Evolutionary conservation across 768 basidiomycete genomes (phyloP), one percentile per base, ranked within the genome.

Genomic region (Agrocybe chaxingu): DNA sequence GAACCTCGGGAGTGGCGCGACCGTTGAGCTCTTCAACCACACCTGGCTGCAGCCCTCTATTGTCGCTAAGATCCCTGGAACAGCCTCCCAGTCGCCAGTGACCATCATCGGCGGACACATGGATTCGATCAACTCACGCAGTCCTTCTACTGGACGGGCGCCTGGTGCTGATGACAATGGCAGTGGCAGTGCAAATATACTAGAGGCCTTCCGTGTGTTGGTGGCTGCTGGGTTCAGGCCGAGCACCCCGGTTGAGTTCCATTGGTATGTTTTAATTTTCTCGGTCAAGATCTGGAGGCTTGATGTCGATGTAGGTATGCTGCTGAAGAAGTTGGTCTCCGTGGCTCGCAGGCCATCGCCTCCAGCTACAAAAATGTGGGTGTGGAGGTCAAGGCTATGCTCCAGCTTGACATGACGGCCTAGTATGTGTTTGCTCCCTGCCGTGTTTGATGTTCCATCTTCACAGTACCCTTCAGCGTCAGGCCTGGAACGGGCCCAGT

Each of bases 321-420:
- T 42, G 74, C 64, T 45, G 72, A 76, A 53, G 72, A 74, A 50
- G 74, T 58, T 45, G 76, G 74, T 36, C 63, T 73, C 8, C 61
- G 71, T 24, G 80, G 80, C 19, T 76, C 76, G 33, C 76, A 78
- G 55, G 81, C 77, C 13, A 69, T 83, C 50, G 79, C 76, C 6
- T 67, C 71, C 48, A 62, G 60, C 35, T 81, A 81, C 65, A 75
- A 75, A 66, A 61, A 62, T 33, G 61, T 63, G 8, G 70, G 67
- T 10, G 64, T 65, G 38, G 62, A 71, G 42, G 72, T 81, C 12
- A 72, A 70, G 36, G 79, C 68, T 2, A 64, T 68, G 61, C 48
- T 68, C 66, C 61, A 83, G 73, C 73, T 81, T 47, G 71, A 70
- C 41, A 73, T 73, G 70, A 72, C 68, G 32, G 72, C 66, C n/a